These are phyloP conservation scores for Trichoderma atroviride DNA, from an alignment of 2,329 filamentous ascomycete species.

Conservation along the genomic window DNA sequence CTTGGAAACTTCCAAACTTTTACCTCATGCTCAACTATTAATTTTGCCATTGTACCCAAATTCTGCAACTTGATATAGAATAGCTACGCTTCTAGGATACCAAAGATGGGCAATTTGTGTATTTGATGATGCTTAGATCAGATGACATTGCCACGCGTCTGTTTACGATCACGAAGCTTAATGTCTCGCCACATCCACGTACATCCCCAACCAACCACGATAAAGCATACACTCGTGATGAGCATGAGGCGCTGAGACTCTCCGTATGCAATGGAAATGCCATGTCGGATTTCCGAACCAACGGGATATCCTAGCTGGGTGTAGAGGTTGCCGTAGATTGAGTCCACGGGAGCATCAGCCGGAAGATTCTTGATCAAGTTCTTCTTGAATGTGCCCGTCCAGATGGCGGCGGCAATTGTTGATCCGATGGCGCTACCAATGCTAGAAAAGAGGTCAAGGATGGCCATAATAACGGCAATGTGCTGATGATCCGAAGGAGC, in stretches of 20 bases:
- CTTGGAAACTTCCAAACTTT: neutral
- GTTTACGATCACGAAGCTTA: conserved; percentile 50
- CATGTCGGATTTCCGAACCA: conserved; percentile 53
- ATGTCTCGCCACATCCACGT: conserved; percentile 55
- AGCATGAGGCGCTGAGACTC: conserved; percentile 56
- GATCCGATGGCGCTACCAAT: conserved; percentile 63
- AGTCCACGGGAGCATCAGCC: conserved; percentile 41
- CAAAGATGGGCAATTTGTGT: neutral
- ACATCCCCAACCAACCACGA: conserved; percentile 43
- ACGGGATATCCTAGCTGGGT: conserved; percentile 56
- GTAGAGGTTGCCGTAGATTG: conserved; percentile 53
- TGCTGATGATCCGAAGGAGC: conserved; percentile 63
- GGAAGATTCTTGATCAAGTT: conserved; percentile 56
- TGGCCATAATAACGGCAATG: conserved; percentile 62
- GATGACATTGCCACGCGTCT: conserved; percentile 45
- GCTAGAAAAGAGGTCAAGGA: conserved; percentile 62
- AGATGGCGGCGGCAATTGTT: conserved; percentile 65
- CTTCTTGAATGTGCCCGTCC: conserved; percentile 60
- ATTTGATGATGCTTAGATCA: conserved; percentile 36
- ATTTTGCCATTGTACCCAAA: no score
- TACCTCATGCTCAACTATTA: neutral
- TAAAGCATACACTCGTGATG: conserved; percentile 50
- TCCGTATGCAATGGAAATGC: conserved; percentile 63
- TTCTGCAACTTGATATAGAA: neutral
- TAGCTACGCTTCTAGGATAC: neutral